Evolutionary conservation across 2,329 filamentous ascomycete genomes (phyloP).

Genomic region (Ophiocordyceps sinensis): DNA sequence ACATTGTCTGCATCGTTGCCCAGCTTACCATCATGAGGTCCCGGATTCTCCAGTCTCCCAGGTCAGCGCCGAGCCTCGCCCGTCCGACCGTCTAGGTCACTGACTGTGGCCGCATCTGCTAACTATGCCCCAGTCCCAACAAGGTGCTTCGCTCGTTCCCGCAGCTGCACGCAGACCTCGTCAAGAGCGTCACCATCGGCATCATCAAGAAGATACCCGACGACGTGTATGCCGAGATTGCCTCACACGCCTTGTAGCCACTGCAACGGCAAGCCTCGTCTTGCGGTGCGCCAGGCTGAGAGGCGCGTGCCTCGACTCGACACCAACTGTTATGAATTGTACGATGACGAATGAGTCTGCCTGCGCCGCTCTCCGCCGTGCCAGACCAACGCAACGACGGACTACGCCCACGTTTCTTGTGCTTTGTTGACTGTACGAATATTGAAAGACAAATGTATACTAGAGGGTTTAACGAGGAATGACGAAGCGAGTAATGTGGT

Average conservation of each 20-base stretch:
- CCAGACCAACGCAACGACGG: background rate
- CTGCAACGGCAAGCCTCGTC: background rate
- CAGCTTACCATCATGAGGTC: slow-evolving; percentile 82
- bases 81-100: background rate
- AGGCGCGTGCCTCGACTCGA: background rate
- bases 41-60: slow-evolving; percentile 68
- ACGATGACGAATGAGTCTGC: background rate
- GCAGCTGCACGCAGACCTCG: slow-evolving; percentile 64
- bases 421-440: too few species aligned
- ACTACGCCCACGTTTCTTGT: background rate
- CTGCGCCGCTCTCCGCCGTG: background rate
- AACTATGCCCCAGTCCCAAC: slow-evolving; percentile 55
- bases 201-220: slow-evolving; percentile 84
- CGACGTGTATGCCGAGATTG: slow-evolving; percentile 80
- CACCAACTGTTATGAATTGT: background rate
- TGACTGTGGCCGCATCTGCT: background rate
- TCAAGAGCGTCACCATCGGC: slow-evolving; percentile 72
- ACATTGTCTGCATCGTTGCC: slow-evolving; percentile 91
- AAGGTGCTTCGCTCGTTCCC: slow-evolving; percentile 83
- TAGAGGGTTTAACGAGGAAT: too few species aligned
- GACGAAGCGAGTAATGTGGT: too few species aligned
- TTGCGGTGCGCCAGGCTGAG: background rate
- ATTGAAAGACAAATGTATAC: too few species aligned
- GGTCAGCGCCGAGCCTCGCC: slow-evolving; percentile 32
- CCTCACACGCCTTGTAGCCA: slow-evolving; percentile 61